These are phyloP conservation scores for Xylaria sp. DNA, from an alignment of 2,329 filamentous ascomycete species.

Conservation along the genomic window DNA sequence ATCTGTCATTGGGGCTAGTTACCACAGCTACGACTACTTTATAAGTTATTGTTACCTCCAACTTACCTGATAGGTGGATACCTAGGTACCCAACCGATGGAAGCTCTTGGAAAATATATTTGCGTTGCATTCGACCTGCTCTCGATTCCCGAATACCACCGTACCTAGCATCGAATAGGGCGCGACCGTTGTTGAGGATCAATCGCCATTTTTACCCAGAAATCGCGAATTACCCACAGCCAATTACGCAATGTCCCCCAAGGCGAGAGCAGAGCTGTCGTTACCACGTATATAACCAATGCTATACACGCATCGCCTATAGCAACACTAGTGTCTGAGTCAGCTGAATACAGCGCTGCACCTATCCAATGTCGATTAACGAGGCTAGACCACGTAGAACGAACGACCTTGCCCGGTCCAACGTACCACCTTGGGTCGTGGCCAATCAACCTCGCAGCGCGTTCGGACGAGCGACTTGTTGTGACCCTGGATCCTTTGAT, in stretches of 20 bases:
- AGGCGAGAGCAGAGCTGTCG: not conserved
- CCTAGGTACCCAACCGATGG: too few relatives aligned
- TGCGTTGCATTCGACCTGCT: not conserved
- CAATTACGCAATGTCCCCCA: slow-evolving; percentile 1
- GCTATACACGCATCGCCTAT: not conserved
- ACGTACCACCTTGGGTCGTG: not conserved
- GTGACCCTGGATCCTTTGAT: not conserved
- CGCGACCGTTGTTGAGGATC: not conserved
- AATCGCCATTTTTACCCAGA: not conserved
- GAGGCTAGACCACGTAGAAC: slow-evolving; percentile 6
- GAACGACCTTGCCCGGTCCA: not conserved
- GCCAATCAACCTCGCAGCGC: slow-evolving; percentile 19
- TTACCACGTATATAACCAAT: slow-evolving; percentile 21
- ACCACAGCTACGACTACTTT: not conserved
- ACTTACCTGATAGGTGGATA: not conserved
- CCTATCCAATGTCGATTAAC: not conserved
- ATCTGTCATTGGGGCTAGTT: not conserved
- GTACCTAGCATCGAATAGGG: not conserved
- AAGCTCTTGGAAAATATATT: not conserved
- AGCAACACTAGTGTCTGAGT: slow-evolving; percentile 17
- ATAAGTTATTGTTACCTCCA: not conserved
- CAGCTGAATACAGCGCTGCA: slow-evolving; percentile 17
- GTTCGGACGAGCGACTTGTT: slow-evolving; percentile 7
- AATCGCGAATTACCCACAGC: not conserved
- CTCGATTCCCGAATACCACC: slow-evolving; percentile 1